A percentile compares a stretch with the other conserved stretches of the same genome.
Conservation (phyloP, 306 rosid genomes). For the Quercus robur region DNA sequence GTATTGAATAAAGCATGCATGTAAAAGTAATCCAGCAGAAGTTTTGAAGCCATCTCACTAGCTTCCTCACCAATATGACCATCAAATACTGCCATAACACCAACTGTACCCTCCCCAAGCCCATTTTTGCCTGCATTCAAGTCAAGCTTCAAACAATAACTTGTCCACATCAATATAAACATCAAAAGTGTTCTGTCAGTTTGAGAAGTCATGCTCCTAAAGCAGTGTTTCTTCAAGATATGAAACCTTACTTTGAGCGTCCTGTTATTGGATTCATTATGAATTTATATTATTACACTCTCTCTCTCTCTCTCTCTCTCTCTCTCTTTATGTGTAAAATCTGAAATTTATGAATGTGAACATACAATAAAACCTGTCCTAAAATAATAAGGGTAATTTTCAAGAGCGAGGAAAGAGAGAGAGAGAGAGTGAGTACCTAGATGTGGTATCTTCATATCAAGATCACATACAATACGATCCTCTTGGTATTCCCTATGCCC, state of each 20-base stretch:
- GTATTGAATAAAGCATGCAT: not conserved
- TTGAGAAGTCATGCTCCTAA: not conserved
- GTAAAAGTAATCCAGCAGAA: not conserved
- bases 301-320: no score
- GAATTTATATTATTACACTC: not conserved
- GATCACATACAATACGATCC: constrained; percentile 1
- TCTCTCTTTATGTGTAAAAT: not conserved
- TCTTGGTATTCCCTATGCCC: not conserved
- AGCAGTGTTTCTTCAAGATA: not conserved
- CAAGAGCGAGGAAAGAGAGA: not conserved
- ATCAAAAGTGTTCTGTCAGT: not conserved
- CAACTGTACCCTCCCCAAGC: not conserved
- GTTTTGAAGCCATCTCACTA: constrained; percentile 7
- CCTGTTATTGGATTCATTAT: not conserved
- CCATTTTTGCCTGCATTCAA: not conserved
- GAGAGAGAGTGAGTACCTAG: not conserved
- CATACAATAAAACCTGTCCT: not conserved
- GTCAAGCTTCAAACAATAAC: not conserved
- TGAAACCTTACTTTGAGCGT: not conserved
- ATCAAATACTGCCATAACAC: constrained; percentile 6
- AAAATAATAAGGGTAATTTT: not conserved
- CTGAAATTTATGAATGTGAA: not conserved
- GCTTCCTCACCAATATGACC: constrained; percentile 1
- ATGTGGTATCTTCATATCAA: not conserved
- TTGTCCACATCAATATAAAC: not conserved